Base-by-base conservation (phyloP, 2,329 filamentous ascomycete genomes). In the Stagonosporopsis vannaccii region DNA sequence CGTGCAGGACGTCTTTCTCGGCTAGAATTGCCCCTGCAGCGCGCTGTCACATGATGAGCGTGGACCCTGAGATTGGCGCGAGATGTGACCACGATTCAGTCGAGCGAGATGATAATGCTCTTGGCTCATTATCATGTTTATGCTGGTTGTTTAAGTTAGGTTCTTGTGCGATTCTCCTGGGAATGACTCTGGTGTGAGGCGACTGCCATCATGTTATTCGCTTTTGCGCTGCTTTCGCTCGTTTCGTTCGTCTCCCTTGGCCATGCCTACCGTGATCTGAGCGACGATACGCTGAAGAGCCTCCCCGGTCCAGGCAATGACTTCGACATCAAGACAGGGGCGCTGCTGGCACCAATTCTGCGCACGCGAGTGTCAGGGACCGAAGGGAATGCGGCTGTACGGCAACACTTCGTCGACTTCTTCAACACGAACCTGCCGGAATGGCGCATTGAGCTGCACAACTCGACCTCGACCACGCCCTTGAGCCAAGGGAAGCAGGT, bases 301-400 rank as follows among this genome's bases (percentile, higher is more conserved):
- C 83, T 99, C 12, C 90, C 92, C 5, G 84, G 84, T 20, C 87
- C 87, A 1, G 87, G 86, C 59, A 66, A 75, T 53, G 91, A 93
- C 76, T 96, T 98, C 73, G 86, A 97, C 75, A 92, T 96, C 65
- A 79, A 90, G 59, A 84, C 81, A 20, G 92, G 93, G 62, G 82
- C 85, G 7, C 83, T 99, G 19, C 84, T 99, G 35, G 85, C 94
- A 4, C 95, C 94, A 0, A 95, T 99, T 66, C 81, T 99, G 49
- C 87, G 89, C 36, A 88, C 94, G 2, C 89, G 95, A 58, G 93
- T 99, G 0, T 91, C 95, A 2, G 95, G 93, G 6, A 96, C 92
- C 0, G 81, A 87, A 2, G 92, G 91, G 25, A 92, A 89, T 19
- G 75, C 79, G n/a, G 84, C 84, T 44, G 92, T 92, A 7, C 89